Evolutionary conservation across 176 grass and related monocot genomes (phyloP), one percentile per base, ranked within the genome.

Genomic region (Ensete ventricosum): DNA sequence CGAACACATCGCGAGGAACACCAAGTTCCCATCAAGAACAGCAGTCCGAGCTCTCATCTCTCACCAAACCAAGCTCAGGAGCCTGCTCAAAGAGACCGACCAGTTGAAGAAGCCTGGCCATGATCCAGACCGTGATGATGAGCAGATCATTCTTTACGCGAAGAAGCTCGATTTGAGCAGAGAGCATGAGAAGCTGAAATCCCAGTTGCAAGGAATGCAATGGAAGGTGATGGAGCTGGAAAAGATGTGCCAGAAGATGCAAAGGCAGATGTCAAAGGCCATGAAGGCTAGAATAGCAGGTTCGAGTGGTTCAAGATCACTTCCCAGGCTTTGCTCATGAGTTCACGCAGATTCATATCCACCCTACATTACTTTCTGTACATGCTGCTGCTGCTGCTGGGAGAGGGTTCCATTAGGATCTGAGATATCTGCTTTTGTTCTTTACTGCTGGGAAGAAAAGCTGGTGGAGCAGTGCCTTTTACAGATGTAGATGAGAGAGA

Each of bases 241-340:
- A 81, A 95, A 89, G 54, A 79, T 91, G 9, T 99, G 91, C 73
- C 84, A 82, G 73, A 83, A 86, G 85, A 89, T 99, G 86, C 86
- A 95, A 80, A 82, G 75, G 71, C 91, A 92, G 83, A 89, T 94
- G 90, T 71, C 73, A 78, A 99, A 92, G 85, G 89, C 91, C 48
- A 53, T 26, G 80, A 99, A 91, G 63, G 53, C 64, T 9, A 84
- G 60, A 79, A 24, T 53, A 24, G 59, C 25, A 69, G 67, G 14
- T 43, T 23, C 70, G 8, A 50, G 64, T 65, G 60, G 55, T 8
- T 69, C 89, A 0, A 91, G 84, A 67, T 89, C 96, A 71, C 88
- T 99, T 1, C 96, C 96, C 70, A 94, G 77, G 76, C 92, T 99
- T 80, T 99, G 96, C 87, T 99, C 91, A 64, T 99, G 91, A 99